Evolutionary conservation across 2,329 filamentous ascomycete species (phyloP), one percentile per base, ranked within the genome.

Genomic region (Colletotrichum incanum): DNA sequence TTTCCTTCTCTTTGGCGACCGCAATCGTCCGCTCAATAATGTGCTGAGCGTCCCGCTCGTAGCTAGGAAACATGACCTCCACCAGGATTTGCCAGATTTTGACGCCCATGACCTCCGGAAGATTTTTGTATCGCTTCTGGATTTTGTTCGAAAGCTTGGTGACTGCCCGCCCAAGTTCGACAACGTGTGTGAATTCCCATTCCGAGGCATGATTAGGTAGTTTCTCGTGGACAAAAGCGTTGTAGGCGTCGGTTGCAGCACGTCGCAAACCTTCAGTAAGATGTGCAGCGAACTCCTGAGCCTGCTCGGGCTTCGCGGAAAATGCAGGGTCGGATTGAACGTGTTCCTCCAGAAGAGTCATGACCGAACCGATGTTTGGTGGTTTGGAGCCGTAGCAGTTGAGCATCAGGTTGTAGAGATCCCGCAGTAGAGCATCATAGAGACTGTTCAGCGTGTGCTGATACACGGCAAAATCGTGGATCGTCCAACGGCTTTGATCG

Each of bases 121-220:
- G 96, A 77, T 93, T 96, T 77, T 91, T 91, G 82, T 98, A 99
- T 60, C 96, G 91, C 83, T 98, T 98, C 81, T 95, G 93, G 63
- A 98, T 97, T 79, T 93, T 94, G 77, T 97, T 92, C 74, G 93
- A 94, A 41, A 98, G 87, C 75, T 94, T 95, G 60, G 94, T 92
- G 6, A 98, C 94, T 0, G 91, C 91, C 79, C 96, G 94, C 20
- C 95, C 95, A 31, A 99, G 89, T 78, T 95, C 91, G 71, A 98
- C 94, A 68, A 98, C 93, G 81, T 98, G 94, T 74, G 90, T 93
- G 80, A 97, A 96, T 76, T 98, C 91, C 95, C 96, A 98, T 61
- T 94, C 89, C 75, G 95, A 91, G 76, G 94, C 92, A 67, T 92
- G 90, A 43, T 93, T 89, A 1, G 95, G 95, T 1, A 99, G 92